phyloP scores from a whole-genome alignment of 169 alveolate genomes.

The Perkinsus olseni region DNA sequence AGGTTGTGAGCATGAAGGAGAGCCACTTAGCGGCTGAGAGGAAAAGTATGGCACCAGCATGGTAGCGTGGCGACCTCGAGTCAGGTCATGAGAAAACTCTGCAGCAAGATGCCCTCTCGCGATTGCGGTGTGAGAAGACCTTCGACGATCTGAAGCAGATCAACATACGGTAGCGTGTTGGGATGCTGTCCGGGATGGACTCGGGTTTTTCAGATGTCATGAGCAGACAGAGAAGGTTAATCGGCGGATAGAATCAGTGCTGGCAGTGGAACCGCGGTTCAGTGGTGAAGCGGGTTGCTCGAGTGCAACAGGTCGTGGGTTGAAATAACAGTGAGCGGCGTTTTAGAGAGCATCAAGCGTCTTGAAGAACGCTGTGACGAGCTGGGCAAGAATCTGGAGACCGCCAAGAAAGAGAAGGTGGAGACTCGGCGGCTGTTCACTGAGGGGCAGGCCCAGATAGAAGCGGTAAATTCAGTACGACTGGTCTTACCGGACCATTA shows the following conservation, averaged over 20 bases:
- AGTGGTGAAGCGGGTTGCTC: not conserved
- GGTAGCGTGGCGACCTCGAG: not conserved
- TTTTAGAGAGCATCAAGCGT: not conserved
- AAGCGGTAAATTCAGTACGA: not conserved
- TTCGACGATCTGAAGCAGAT: not conserved
- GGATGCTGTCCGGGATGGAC: not conserved
- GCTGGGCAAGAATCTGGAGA: not conserved
- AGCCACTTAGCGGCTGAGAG: not conserved
- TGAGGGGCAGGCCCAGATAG: not conserved
- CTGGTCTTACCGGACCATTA: no score
- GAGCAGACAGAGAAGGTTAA: not conserved
- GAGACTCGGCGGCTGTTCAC: not conserved
- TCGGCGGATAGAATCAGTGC: not conserved
- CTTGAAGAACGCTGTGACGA: not conserved
- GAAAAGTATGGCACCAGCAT: not conserved
- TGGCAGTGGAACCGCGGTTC: not conserved
- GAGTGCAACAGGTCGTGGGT: not conserved
- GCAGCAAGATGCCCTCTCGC: not conserved
- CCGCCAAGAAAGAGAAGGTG: not conserved
- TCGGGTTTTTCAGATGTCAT: not conserved
- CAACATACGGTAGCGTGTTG: not conserved
- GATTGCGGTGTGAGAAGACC: not conserved
- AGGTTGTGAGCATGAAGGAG: not conserved
- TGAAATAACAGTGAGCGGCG: not conserved
- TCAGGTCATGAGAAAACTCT: not conserved